Conservation (phyloP, 257 asterid genomes). For the Knoxia roxburghii region DNA sequence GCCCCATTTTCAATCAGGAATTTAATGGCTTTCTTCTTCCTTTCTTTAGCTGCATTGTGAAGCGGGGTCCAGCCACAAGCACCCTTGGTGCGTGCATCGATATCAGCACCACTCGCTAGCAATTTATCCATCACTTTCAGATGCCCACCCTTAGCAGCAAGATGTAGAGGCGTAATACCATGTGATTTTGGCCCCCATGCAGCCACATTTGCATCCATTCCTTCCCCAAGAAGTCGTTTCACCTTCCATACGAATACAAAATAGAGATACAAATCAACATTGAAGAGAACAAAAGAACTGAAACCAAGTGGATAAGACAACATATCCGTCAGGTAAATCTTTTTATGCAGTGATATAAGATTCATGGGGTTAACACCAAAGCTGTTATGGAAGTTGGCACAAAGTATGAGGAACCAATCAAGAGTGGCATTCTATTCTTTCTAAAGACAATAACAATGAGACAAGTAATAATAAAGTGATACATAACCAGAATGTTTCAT, state of each 20-base stretch:
- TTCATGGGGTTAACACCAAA: not conserved
- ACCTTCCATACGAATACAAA: slow-evolving; percentile 40
- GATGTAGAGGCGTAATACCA: slow-evolving; percentile 95
- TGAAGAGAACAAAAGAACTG: not conserved
- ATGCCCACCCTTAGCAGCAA: slow-evolving; percentile 98
- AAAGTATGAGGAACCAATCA: not conserved
- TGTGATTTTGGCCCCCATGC: slow-evolving; percentile 92
- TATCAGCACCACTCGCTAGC: slow-evolving; percentile 86
- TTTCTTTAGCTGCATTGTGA: slow-evolving; percentile 94
- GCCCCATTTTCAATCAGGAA: slow-evolving; percentile 88
- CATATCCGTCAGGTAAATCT: not conserved
- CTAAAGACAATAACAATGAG: too few relatives aligned
- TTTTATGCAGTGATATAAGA: not conserved
- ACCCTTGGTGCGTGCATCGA: slow-evolving; percentile 96
- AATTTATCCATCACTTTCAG: slow-evolving; percentile 79
- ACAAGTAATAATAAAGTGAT: not conserved
- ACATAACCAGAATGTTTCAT: not conserved
- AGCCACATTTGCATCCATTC: slow-evolving; percentile 78
- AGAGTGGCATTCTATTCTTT: not conserved
- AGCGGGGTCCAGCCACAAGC: slow-evolving; percentile 99
- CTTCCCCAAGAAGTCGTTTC: slow-evolving; percentile 76
- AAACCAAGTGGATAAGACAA: not conserved
- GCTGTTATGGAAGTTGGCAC: not conserved
- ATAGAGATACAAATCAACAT: not conserved
- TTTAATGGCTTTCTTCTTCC: slow-evolving; percentile 68